Evolutionary conservation across 148 eudicot genomes (phyloP).

Genomic region (Gaultheria prostrata): DNA sequence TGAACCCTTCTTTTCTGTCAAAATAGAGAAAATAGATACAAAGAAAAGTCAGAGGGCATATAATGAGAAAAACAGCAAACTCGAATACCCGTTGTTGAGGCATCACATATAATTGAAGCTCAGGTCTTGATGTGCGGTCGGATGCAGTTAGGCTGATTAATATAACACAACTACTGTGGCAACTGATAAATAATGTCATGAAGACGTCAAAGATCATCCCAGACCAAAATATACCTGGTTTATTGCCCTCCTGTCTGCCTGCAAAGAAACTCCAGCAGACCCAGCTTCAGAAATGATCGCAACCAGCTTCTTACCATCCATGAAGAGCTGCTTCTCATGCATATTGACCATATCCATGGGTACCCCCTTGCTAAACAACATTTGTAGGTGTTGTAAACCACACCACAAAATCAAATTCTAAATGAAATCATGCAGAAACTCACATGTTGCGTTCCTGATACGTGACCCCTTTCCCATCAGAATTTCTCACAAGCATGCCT

Average conservation of each 20-base stretch:
- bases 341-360: constrained; percentile 98
- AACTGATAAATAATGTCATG: background rate
- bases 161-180: background rate
- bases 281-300: constrained; percentile 99
- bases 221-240: constrained; percentile 64
- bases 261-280: constrained; percentile 98
- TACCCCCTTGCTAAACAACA: constrained; percentile 69
- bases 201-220: background rate
- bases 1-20: constrained; percentile 92
- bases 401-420: background rate
- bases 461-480: constrained; percentile 87
- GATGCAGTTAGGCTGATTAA: background rate
- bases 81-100: background rate
- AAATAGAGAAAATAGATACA: background rate
- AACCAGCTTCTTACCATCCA: constrained; percentile 86
- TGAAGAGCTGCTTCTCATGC: constrained; percentile 93
- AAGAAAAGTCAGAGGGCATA: background rate
- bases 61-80: background rate
- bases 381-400: constrained; percentile 1
- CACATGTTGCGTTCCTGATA: constrained; percentile 96
- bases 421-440: constrained; percentile 31
- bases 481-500: constrained; percentile 87
- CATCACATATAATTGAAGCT: constrained; percentile 1
- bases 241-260: constrained; percentile 91
- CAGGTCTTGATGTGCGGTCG: background rate